Base-by-base conservation (phyloP, 306 rosid species). In the Cucurbita maxima region DNA sequence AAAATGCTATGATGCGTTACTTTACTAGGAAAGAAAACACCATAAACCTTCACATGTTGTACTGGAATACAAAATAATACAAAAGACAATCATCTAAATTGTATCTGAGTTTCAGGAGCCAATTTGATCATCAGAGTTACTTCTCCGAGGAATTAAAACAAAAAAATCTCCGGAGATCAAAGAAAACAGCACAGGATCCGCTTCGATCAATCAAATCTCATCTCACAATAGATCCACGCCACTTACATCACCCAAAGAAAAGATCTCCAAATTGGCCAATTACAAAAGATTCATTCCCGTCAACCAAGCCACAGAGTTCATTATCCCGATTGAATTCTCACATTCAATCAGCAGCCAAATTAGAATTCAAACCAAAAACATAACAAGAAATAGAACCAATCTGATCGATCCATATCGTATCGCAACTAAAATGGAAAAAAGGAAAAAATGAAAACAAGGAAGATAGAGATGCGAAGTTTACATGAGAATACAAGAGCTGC, bases 401-500 rank as follows among this genome's bases (percentile, higher is more conserved):
- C 5, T 1, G 30, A 8, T 51, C 61, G 30, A 52, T 25, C 72
- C 54, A 3, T 18, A 0, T 8, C n/a, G 38, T 11, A 37, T 45
- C 40, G 19, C 44, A 20, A 30, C 40, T 1, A 13, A 0, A 48
- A n/a, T 0, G 22, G 4, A 45, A 13, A 6, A 16, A 7, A 12
- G 8, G 10, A 47, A 11, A 11, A 47, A 47, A 10, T 37, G 30
- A 64, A 63, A 13, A 1, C 15, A 19, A 67, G 0, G 1, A 12
- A 16, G 36, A 54, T 15, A 15, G 25, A 60, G 73, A 72, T 56
- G 16, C 20, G 75, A 34, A 25, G 55, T 59, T 59, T 70, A 87
- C 92, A 90, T 43, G 92, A 90, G 84, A 87, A 90, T 38, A 90
- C 88, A 54, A 89, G 96, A 3, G 96, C 92, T 0, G 89, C 89